These are phyloP conservation scores for Boletales sp. DNA, from an alignment of 768 basidiomycete species.

Conservation along the genomic window DNA sequence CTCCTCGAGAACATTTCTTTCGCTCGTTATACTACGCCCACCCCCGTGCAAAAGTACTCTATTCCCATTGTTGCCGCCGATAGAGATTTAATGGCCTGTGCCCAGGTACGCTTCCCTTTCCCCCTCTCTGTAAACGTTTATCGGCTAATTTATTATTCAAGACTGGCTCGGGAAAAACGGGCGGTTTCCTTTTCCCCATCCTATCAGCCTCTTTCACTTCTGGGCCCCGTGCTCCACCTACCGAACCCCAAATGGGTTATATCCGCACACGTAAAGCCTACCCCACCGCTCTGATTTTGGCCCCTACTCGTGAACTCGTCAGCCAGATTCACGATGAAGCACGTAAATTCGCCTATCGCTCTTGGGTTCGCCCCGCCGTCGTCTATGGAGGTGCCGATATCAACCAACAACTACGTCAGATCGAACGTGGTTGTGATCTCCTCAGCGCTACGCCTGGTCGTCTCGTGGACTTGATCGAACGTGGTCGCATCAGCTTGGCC, in stretches of 20 bases:
- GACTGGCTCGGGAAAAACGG: conserved; percentile 99
- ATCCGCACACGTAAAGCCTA: conserved; percentile 82
- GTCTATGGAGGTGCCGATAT: conserved; percentile 99
- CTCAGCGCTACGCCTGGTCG: conserved; percentile 97
- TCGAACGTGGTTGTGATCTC: conserved; percentile 96
- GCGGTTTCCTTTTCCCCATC: conserved; percentile 98
- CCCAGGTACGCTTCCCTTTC: conserved; percentile 54
- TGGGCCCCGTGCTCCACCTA: conserved; percentile 76
- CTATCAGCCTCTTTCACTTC: conserved; percentile 85
- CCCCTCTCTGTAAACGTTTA: conserved; percentile 6
- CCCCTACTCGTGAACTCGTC: conserved; percentile 97
- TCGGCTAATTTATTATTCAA: conserved; percentile 35
- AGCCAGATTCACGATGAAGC: conserved; percentile 99
- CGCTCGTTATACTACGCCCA: conserved; percentile 93
- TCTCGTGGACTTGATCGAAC: conserved; percentile 97
- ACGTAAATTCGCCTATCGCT: conserved; percentile 97
- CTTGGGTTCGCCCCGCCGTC: conserved; percentile 98
- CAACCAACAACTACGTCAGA: conserved; percentile 86
- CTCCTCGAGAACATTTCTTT: conserved; percentile 92
- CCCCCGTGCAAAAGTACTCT: conserved; percentile 99
- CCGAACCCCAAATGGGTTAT: conserved; percentile 48
- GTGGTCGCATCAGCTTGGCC: conserved; percentile 92
- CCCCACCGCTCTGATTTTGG: conserved; percentile 95
- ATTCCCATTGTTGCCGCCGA: conserved; percentile 93
- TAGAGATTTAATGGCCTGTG: conserved; percentile 92